These are phyloP conservation scores for Fonsecaea pedrosoi DNA, from an alignment of 2,329 filamentous ascomycete genomes.

Conservation along the genomic window DNA sequence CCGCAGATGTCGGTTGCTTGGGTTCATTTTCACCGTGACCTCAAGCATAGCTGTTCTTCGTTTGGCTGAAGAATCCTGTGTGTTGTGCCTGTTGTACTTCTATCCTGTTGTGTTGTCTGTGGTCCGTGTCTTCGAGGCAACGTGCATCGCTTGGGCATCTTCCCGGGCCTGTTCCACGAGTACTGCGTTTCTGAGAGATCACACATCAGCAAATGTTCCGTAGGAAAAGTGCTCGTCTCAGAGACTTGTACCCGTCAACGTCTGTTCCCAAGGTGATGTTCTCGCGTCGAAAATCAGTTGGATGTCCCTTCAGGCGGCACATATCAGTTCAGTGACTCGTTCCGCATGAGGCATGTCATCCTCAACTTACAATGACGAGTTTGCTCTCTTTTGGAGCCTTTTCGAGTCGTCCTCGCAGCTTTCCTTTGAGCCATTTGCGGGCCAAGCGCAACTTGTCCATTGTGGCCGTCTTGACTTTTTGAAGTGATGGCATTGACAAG, in stretches of 20 bases:
- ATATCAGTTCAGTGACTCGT: conserved; percentile 3
- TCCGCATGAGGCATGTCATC: conserved; percentile 36
- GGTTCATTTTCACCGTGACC: not conserved
- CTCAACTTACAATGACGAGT: conserved; percentile 24
- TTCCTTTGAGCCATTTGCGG: conserved; percentile 14
- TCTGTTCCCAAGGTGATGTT: conserved; percentile 44
- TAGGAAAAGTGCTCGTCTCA: conserved; percentile 21
- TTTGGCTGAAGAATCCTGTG: not conserved
- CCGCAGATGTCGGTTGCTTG: not conserved
- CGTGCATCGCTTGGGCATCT: conserved; percentile 32
- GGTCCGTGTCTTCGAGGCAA: conserved; percentile 23
- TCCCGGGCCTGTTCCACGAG: conserved; percentile 34
- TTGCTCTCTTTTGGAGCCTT: conserved; percentile 20
- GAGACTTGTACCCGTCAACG: conserved; percentile 47
- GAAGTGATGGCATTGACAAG: conserved; percentile 19
- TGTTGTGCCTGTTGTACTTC: not conserved
- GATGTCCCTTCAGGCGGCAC: conserved; percentile 45
- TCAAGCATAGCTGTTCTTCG: not conserved
- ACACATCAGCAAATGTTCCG: not conserved
- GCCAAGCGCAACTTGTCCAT: conserved; percentile 31
- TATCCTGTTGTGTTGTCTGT: not conserved
- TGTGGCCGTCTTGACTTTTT: conserved; percentile 11
- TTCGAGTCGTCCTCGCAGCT: conserved; percentile 22
- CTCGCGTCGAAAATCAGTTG: conserved; percentile 54
- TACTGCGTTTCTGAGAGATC: conserved; percentile 22